phyloP scores from a whole-genome alignment of 2,329 filamentous ascomycete genomes.

The Epichloe gansuensis region DNA sequence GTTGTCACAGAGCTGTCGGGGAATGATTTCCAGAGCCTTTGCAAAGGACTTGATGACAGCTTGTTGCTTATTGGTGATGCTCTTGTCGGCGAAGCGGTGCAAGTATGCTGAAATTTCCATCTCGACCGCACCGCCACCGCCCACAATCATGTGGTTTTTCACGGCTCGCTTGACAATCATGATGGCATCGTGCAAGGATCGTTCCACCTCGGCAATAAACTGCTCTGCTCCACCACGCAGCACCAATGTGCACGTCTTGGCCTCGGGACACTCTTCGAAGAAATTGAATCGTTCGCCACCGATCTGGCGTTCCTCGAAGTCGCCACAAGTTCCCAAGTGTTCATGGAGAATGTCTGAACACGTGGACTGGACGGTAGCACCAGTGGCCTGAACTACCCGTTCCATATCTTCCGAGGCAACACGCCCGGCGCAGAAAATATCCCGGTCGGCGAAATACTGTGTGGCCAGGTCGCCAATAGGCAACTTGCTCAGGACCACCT shows the following conservation, averaged over 20 bases:
- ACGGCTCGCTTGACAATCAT: constrained; percentile 99
- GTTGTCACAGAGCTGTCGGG: constrained; percentile 94
- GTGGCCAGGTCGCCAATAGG: constrained; percentile 96
- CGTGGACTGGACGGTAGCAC: constrained; percentile 84
- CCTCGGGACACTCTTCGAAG: constrained; percentile 89
- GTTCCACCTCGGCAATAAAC: constrained; percentile 97
- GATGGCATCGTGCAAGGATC: constrained; percentile 94
- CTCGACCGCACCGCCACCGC: constrained; percentile 85
- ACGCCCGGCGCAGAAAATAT: constrained; percentile 95
- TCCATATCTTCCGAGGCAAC: constrained; percentile 89
- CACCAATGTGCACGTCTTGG: constrained; percentile 93
- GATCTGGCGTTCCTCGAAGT: constrained; percentile 92
- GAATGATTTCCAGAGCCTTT: constrained; percentile 93
- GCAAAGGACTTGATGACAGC: constrained; percentile 96
- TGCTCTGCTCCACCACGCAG: constrained; percentile 95
- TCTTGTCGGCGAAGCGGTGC: constrained; percentile 83
- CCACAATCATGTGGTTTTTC: constrained; percentile 88
- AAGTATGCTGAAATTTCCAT: constrained; percentile 96
- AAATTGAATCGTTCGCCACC: constrained; percentile 97
- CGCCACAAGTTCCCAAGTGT: constrained; percentile 82
- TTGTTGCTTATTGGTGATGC: constrained; percentile 90
- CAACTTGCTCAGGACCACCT: constrained; percentile 93
- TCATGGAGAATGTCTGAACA: constrained; percentile 87
- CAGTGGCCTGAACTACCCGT: constrained; percentile 88
- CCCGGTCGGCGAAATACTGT: constrained; percentile 94